Base-by-base conservation (phyloP, 1,284 basidiomycete species). In the Afroboletus lepidellus region DNA sequence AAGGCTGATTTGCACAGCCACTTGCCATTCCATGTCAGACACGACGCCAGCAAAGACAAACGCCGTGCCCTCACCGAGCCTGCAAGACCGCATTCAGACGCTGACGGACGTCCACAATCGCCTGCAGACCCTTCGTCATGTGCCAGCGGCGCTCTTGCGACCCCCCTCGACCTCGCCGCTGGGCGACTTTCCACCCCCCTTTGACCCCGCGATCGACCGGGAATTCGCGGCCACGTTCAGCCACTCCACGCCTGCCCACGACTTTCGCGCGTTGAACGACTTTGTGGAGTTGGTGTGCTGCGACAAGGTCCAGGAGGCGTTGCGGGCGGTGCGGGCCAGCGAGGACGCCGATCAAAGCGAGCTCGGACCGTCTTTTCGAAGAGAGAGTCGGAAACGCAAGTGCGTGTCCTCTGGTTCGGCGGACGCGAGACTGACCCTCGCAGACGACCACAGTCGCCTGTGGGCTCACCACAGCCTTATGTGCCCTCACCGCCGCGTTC, bases 391-490 rank as follows among this genome's bases (percentile, higher is more conserved):
- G 57, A 84, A 79, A 63, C 74, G 77, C 65, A 77, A 76, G 81
- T 80, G 62, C 47, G 74, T 72, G 38, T 53, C 39, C 16, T 21
- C 8, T 33, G 20, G 39, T 30, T 21, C 7, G 20, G 21, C 15
- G 24, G 33, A 43, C 30, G 9, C 13, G 37, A 16, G 36, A 36
- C 47, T 38, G 46, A n/a, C 41, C 11, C 7, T 25, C 12, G 39
- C 54, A 85, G 82, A 58, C 75, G 77, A 9, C 73, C 75, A 3
- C 75, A 74, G n/a, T 78, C 79, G 5, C 83, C 83, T 8, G 78
- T 69, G 2, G 69, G 77, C 25, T 85, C 83, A 3, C 81, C 84
- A 7, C 77, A 79, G 51, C 79, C 81, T 0, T 84, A 81, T 56
- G 69, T 78, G 27, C 70, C 73, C 3, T 70, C 72, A 1, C 52